Evolutionary conservation across 2,329 filamentous ascomycete genomes (phyloP).

Genomic region (Neophaeococcomyces aloes): DNA sequence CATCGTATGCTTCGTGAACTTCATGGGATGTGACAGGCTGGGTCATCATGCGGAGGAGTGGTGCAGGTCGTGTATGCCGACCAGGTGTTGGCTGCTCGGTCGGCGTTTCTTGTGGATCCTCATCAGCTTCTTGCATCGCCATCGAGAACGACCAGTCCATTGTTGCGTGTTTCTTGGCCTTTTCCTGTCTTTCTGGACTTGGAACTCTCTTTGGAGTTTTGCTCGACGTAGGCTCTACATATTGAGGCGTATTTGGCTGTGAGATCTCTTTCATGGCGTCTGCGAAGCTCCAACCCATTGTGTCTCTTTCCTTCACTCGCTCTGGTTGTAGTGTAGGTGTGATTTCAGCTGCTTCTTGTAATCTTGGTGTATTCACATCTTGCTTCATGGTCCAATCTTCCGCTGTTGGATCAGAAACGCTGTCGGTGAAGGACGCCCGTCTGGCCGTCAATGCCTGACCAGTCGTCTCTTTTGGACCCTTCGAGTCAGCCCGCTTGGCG

Average conservation of each 20-base stretch:
- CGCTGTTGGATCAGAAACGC: conserved; percentile 23
- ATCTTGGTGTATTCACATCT: conserved; percentile 13
- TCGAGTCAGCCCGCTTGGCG: conserved; percentile 43
- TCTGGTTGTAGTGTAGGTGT: conserved; percentile 9
- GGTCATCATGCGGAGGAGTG: conserved; percentile 19
- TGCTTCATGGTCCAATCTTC: conserved; percentile 20
- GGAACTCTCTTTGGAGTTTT: not conserved
- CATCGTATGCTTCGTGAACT: conserved; percentile 9
- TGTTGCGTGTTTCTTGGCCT: conserved; percentile 23
- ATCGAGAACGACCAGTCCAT: conserved; percentile 35
- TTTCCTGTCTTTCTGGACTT: conserved; percentile 10
- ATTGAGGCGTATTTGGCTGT: not conserved
- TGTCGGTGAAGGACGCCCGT: conserved; percentile 21
- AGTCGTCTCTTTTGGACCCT: conserved; percentile 31
- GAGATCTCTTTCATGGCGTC: conserved; percentile 31
- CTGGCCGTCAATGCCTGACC: conserved; percentile 24
- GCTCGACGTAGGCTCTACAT: conserved; percentile 3
- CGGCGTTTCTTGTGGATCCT: conserved; percentile 9
- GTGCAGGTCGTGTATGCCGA: conserved; percentile 11
- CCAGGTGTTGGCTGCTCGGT: conserved; percentile 9
- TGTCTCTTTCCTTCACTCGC: conserved; percentile 15
- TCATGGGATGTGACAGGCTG: conserved; percentile 17
- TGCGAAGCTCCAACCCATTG: conserved; percentile 33
- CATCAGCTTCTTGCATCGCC: conserved; percentile 30
- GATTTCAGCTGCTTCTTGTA: conserved; percentile 20